A percentile compares a stretch with the other conserved stretches of the same genome.
Conservation (phyloP, 2,329 filamentous ascomycete genomes). For the Herpotrichia juniperi region DNA sequence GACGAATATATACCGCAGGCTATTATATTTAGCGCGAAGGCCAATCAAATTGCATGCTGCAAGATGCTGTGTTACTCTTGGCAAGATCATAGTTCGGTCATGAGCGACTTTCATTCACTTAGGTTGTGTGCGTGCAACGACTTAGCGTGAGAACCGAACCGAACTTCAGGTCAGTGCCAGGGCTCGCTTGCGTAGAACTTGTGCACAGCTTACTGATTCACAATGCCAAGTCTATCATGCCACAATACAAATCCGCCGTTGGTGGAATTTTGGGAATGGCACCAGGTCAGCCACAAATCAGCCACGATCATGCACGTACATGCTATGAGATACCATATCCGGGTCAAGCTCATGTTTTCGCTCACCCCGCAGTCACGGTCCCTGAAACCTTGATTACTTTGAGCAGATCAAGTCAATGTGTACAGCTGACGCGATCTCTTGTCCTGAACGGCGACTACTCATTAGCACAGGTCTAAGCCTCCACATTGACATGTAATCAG, state of each 20-base stretch:
- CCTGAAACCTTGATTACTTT: background rate
- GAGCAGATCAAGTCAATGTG: background rate
- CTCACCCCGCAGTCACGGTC: background rate
- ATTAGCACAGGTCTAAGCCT: background rate
- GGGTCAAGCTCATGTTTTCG: background rate
- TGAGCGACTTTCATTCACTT: background rate
- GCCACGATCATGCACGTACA: background rate
- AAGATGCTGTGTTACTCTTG: background rate
- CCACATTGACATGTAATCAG: background rate
- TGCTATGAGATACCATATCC: background rate
- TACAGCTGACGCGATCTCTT: background rate
- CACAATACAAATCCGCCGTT: background rate
- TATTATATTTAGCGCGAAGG: background rate
- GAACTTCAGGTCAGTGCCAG: background rate
- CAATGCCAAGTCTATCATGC: background rate
- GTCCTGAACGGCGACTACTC: background rate
- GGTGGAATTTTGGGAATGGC: background rate
- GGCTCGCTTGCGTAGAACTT: background rate
- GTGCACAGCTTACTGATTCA: background rate
- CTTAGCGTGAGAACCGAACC: background rate
- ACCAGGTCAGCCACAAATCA: conserved; percentile 4
- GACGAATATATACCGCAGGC: background rate
- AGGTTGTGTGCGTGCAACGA: background rate
- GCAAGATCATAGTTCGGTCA: background rate
- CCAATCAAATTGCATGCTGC: background rate